Conservation (phyloP, 2,329 filamentous ascomycete species). For the Fusarium camptoceras region DNA sequence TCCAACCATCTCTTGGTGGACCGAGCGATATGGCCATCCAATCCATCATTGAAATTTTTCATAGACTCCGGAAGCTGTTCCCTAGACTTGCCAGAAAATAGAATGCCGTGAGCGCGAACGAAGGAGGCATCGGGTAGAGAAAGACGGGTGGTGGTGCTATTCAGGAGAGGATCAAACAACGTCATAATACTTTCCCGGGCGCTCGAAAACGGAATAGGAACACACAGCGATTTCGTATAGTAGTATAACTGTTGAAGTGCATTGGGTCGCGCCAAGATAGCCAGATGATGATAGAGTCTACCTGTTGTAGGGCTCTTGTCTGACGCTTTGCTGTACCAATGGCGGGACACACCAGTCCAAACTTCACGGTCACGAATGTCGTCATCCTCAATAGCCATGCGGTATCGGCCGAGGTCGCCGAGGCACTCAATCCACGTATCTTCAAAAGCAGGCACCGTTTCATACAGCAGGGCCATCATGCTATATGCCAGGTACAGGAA, state of each 20-base stretch:
- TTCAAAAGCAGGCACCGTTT: conserved; percentile 84
- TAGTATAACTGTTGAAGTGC: conserved; percentile 77
- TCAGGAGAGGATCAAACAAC: conserved; percentile 71
- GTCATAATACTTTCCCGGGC: conserved; percentile 77
- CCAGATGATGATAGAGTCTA: conserved; percentile 87
- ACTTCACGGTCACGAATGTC: conserved; percentile 79
- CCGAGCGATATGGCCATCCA: conserved; percentile 69
- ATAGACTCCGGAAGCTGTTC: conserved; percentile 61
- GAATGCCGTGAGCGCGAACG: conserved; percentile 71
- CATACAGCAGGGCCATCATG: conserved; percentile 88
- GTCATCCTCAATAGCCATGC: conserved; percentile 91
- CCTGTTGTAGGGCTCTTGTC: conserved; percentile 81
- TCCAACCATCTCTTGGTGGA: conserved; percentile 65
- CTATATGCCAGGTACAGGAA: conserved; percentile 92
- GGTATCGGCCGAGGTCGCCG: conserved; percentile 84
- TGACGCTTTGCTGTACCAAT: conserved; percentile 88
- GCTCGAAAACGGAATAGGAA: conserved; percentile 73
- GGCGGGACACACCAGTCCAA: conserved; percentile 82
- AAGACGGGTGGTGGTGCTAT: conserved; percentile 50
- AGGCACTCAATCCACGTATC: conserved; percentile 96
- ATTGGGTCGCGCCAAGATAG: conserved; percentile 79
- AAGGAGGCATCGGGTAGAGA: conserved; percentile 66
- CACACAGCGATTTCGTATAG: conserved; percentile 77
- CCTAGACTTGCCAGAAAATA: conserved; percentile 66
- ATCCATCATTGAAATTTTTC: conserved; percentile 61